Evolutionary conservation across 495 filamentous ascomycete genomes (phyloP).

Genomic region (Penicillium robsamsonii): DNA sequence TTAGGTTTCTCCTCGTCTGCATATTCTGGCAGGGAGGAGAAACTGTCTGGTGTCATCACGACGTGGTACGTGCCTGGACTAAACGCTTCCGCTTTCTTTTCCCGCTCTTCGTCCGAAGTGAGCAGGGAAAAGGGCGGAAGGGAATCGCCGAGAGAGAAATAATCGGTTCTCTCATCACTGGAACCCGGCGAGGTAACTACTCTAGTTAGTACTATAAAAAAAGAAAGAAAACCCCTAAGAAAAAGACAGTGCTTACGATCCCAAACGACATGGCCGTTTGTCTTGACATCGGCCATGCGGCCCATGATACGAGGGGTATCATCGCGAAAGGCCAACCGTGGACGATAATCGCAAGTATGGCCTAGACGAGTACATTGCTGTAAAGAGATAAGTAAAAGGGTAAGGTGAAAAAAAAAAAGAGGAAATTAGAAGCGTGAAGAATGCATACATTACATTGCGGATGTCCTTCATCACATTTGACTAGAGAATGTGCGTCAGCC

Average conservation of each 20-base stretch:
- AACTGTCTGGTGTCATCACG: slow-evolving; percentile 54
- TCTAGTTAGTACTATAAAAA: slow-evolving; percentile 7
- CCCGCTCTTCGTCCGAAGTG: slow-evolving; percentile 60
- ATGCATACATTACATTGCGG: slow-evolving; percentile 51
- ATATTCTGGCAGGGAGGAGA: slow-evolving; percentile 54
- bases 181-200: slow-evolving; percentile 29
- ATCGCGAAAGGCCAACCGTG: slow-evolving; percentile 54
- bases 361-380: slow-evolving; percentile 57
- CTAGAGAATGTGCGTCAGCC: slow-evolving; percentile 26
- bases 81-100: slow-evolving; percentile 53
- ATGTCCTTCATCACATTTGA: slow-evolving; percentile 54
- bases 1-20: slow-evolving; percentile 33
- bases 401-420: background rate
- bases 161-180: slow-evolving; percentile 26
- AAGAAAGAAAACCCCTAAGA: background rate
- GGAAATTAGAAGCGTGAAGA: slow-evolving; percentile 7
- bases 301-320: slow-evolving; percentile 55
- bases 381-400: slow-evolving; percentile 12
- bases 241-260: slow-evolving; percentile 44
- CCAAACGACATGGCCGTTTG: slow-evolving; percentile 50
- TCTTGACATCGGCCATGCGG: slow-evolving; percentile 54
- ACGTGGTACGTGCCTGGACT: slow-evolving; percentile 58
- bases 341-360: slow-evolving; percentile 57
- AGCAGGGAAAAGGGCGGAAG: slow-evolving; percentile 54
- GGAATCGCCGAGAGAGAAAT: slow-evolving; percentile 34